Evolutionary conservation across 768 basidiomycete genomes (phyloP).

Genomic region (Paxillus rubicundulus): DNA sequence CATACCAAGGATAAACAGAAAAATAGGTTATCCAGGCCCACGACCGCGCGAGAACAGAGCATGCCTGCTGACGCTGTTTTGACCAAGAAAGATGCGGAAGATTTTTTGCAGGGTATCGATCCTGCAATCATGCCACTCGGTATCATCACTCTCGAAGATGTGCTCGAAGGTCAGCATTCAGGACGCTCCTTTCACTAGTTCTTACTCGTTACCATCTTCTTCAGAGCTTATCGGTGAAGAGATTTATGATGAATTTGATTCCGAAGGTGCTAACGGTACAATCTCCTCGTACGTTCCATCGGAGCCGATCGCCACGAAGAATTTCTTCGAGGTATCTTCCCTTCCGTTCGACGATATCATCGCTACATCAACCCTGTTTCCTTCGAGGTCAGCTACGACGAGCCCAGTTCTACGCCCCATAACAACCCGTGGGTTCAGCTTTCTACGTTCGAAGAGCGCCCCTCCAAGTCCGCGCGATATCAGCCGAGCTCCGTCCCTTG

Average conservation of each 20-base stretch:
- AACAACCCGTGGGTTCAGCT: conserved; percentile 46
- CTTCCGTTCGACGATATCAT: conserved; percentile 1
- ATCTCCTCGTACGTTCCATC: conserved; percentile 41
- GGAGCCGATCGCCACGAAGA: conserved; percentile 32
- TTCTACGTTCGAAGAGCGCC: conserved; percentile 56
- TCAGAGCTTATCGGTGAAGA: conserved; percentile 89
- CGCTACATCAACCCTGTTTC: not conserved
- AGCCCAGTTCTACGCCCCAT: conserved; percentile 38
- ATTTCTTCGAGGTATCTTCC: conserved; percentile 20
- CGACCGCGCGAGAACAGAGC: conserved; percentile 66
- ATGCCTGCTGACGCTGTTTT: conserved; percentile 90
- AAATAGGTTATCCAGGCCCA: conserved; percentile 27
- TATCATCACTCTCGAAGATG: conserved; percentile 91
- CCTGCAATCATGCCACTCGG: conserved; percentile 82
- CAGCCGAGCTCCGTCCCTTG: conserved; percentile 2
- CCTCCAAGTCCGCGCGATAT: conserved; percentile 50
- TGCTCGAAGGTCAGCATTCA: conserved; percentile 70
- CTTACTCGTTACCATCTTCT: conserved; percentile 1
- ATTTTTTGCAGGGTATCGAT: conserved; percentile 82
- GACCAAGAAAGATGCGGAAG: conserved; percentile 69
- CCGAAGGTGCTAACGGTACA: conserved; percentile 65
- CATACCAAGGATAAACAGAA: conserved; percentile 23
- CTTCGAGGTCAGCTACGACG: conserved; percentile 13
- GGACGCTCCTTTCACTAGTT: conserved; percentile 1
- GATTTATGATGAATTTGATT: conserved; percentile 89